Evolutionary conservation across 768 basidiomycete species (phyloP), one percentile per base, ranked within the genome.

Genomic region (Ramaria sp.): DNA sequence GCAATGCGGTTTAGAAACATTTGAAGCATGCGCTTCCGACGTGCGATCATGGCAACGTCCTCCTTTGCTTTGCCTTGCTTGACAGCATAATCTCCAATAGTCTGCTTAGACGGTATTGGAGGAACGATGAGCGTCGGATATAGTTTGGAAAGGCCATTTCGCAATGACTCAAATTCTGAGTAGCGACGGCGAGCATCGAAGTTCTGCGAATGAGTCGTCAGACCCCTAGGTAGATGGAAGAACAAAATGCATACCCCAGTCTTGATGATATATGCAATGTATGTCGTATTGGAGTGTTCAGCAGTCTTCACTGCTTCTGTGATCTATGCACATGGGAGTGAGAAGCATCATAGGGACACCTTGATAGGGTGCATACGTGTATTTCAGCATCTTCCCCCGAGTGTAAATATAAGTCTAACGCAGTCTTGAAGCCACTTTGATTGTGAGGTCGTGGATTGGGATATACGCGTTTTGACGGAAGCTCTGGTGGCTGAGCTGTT

Each of bases 1-100:
- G 83, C 85, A 50, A 95, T 68, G 51, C 96, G 79, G 64, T 95
- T 94, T 43, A 99, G 72, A 70, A 98, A 99, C 3, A 91, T 94
- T 67, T 93, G 88, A 28, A 99, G 73, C 83, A 97, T 90, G 47
- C 96, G 83, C 67, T 92, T 95, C 58, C 96, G 77, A 59, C 89
- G 76, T 1, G 90, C 81, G 65, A 99, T 97, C 73, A 98, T 80
- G 1, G 85, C 78, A 2, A 83, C 82, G 66, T 99, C 96, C 64
- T 99, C 96, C 64, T 95, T 97, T 22, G 95, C 96, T 68, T 95
- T 96, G 13, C 79, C 84, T 63, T 93, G 93, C 69, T 97, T 98
- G 58, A 93, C 85, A 1, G 96, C 96, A 73, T 99, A 99, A 62
- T 98, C 96, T 7, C 90, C 82, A 37, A 99, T 75, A 1, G 87